Evolutionary conservation across 306 rosid species (phyloP).

Genomic region (Neltuma alba): DNA sequence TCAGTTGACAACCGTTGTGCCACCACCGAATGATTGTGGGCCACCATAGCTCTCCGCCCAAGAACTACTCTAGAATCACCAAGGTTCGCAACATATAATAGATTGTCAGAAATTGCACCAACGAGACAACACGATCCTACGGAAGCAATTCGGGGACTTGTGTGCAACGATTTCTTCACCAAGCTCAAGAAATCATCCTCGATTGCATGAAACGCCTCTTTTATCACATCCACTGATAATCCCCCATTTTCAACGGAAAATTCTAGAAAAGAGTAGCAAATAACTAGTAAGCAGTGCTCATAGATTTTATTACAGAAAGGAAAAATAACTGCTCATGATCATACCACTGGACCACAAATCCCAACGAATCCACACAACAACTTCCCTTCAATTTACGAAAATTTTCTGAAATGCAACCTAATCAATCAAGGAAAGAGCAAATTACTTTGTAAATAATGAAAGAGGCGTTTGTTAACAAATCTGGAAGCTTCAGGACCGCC

Average conservation of each 20-base stretch:
- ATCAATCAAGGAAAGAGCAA: neutral
- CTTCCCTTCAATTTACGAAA: neutral
- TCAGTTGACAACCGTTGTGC: slow-evolving; percentile 88
- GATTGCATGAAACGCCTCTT: slow-evolving; percentile 82
- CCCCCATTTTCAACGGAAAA: slow-evolving; percentile 88
- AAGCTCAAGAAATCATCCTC: slow-evolving; percentile 80
- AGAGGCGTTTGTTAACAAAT: slow-evolving; percentile 76
- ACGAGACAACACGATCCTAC: slow-evolving; percentile 95
- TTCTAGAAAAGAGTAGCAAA: slow-evolving; percentile 52
- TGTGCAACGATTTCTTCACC: slow-evolving; percentile 65
- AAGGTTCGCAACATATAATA: slow-evolving; percentile 81
- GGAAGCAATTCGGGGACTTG: slow-evolving; percentile 78
- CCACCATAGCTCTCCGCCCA: slow-evolving; percentile 53
- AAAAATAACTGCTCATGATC: neutral
- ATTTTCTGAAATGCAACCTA: neutral
- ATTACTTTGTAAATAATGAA: slow-evolving; percentile 73
- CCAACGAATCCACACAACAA: neutral
- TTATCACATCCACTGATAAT: slow-evolving; percentile 78
- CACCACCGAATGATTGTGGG: slow-evolving; percentile 46
- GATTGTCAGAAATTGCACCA: slow-evolving; percentile 79
- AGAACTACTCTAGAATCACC: slow-evolving; percentile 97
- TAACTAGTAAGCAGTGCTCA: neutral
- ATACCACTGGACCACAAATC: neutral
- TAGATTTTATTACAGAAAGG: neutral
- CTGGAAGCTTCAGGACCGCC: slow-evolving; percentile 98